Evolutionary conservation across 805 yeast species (phyloP).

Genomic region (Candida railenensis): DNA sequence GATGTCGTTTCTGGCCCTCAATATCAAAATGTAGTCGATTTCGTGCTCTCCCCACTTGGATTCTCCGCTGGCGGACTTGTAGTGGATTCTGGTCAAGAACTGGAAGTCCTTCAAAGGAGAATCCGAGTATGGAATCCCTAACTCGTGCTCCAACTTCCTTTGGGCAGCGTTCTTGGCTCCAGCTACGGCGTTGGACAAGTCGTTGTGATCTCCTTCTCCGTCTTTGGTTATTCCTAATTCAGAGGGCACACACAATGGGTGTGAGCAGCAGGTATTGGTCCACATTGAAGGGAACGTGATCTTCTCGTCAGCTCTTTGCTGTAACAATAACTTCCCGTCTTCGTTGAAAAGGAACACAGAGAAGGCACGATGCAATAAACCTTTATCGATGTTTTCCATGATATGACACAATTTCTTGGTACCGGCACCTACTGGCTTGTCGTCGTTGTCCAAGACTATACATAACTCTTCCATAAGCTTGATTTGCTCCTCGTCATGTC

Average conservation of each 20-base stretch:
- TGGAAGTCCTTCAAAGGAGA: conserved; percentile 68
- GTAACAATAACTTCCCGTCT: conserved; percentile 74
- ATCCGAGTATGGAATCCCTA: conserved; percentile 71
- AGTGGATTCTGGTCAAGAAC: conserved; percentile 91
- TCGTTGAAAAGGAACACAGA: conserved; percentile 90
- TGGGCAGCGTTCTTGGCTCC: conserved; percentile 90
- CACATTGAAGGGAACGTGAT: conserved; percentile 96
- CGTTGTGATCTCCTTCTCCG: conserved; percentile 19
- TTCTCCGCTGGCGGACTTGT: conserved; percentile 77
- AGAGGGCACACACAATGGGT: conserved; percentile 80
- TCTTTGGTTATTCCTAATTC: conserved; percentile 61
- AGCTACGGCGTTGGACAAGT: conserved; percentile 56
- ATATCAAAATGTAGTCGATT: conserved; percentile 88
- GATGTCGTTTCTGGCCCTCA: conserved; percentile 52
- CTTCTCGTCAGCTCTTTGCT: conserved; percentile 94
- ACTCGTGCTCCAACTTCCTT: conserved; percentile 88
- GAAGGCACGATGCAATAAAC: conserved; percentile 92
- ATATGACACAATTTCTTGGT: conserved; percentile 88
- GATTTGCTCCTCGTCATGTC: conserved; percentile 94
- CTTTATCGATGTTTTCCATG: conserved; percentile 82
- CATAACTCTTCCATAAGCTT: conserved; percentile 95
- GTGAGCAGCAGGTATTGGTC: conserved; percentile 99
- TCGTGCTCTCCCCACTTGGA: conserved; percentile 95
- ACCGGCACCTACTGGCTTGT: conserved; percentile 87
- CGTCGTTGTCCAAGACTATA: conserved; percentile 87